Evolutionary conservation across 257 asterid genomes (phyloP).

Genomic region (Solanum tarapatanum): DNA sequence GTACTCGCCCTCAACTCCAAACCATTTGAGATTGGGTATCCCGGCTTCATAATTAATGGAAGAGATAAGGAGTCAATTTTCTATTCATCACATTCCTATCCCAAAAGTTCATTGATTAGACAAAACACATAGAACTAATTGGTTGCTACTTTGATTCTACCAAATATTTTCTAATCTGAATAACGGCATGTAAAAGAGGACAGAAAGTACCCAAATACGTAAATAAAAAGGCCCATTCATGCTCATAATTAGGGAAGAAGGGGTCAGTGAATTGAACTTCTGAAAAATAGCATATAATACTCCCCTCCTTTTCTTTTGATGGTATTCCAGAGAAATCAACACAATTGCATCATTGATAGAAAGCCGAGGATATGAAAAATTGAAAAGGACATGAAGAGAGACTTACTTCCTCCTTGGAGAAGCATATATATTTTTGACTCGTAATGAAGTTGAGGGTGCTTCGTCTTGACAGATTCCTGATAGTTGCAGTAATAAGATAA

Average conservation of each 20-base stretch:
- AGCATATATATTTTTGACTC: conserved; percentile 85
- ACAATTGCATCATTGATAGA: neutral
- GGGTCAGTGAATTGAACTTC: neutral
- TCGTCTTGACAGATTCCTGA: conserved; percentile 83
- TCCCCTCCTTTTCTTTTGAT: neutral
- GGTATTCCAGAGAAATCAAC: neutral
- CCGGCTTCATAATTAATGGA: conserved; percentile 44
- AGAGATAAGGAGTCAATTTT: neutral
- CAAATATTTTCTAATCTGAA: neutral
- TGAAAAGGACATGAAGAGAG: conserved; percentile 2
- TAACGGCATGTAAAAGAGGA: neutral
- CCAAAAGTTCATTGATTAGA: neutral
- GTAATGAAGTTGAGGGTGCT: conserved; percentile 81
- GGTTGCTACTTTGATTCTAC: neutral
- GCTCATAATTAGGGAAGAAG: neutral
- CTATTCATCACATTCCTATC: neutral
- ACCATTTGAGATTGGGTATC: conserved; percentile 86
- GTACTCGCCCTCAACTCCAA: conserved; percentile 71
- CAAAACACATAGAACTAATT: neutral
- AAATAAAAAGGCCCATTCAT: neutral
- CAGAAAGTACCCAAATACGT: neutral
- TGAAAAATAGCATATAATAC: neutral
- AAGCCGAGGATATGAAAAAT: neutral
- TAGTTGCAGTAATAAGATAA: conserved; percentile 3
- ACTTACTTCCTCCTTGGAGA: conserved; percentile 91